Percentiles rank a stretch among this genome's conserved stretches.
Evolutionary conservation across 768 basidiomycete species (phyloP).

Genomic region (Pholiota molesta): DNA sequence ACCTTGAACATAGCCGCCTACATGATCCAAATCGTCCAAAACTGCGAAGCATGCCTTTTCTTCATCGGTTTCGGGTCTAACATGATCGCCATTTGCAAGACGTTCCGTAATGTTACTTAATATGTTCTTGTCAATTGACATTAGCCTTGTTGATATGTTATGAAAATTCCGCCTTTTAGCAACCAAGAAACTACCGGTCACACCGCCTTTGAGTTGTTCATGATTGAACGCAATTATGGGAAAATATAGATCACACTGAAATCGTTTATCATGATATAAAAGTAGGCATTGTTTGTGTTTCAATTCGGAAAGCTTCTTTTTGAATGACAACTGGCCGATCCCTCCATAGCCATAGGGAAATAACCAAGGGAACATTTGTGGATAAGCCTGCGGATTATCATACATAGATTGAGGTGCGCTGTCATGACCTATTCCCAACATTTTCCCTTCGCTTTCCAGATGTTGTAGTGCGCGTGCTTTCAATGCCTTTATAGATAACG

Average conservation of each 20-base stretch:
- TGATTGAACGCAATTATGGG: constrained; percentile 42
- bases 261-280: constrained; percentile 42
- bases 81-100: constrained; percentile 26
- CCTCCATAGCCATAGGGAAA: constrained; percentile 43
- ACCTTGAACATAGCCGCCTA: constrained; percentile 27
- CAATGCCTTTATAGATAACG: constrained; percentile 19
- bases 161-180: constrained; percentile 27
- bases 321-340: constrained; percentile 17
- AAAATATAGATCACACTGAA: constrained; percentile 38
- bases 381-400: constrained; percentile 38
- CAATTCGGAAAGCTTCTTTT: constrained; percentile 13
- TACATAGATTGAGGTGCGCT: constrained; percentile 31
- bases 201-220: constrained; percentile 34
- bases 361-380: constrained; percentile 42
- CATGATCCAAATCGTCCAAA: constrained; percentile 27
- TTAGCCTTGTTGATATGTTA: constrained; percentile 21
- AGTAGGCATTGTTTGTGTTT: constrained; percentile 29
- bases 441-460: constrained; percentile 25
- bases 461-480: constrained; percentile 29
- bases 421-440: constrained; percentile 32
- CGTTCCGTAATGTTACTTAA: not conserved
- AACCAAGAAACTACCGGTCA: constrained; percentile 27
- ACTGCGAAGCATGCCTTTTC: constrained; percentile 17
- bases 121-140: constrained; percentile 7
- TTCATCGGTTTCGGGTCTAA: not conserved